These are phyloP conservation scores for Cucumis sativus DNA, from an alignment of 306 rosid genomes.

Conservation along the genomic window Cucumber_9930_V3 NC_026655.2:4485501-4486000, in stretches of 20 bases:
- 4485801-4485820: neutral
- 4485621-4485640: conserved; percentile 14
- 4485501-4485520: conserved; percentile 98
- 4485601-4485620: conserved; percentile 65
- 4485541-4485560: conserved; percentile 91
- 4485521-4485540: conserved; percentile 96
- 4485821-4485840: neutral
- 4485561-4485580: conserved; percentile 72
- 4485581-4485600: conserved; percentile 82
- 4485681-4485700: neutral
- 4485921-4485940: neutral
- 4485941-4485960: neutral
- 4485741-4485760: neutral
- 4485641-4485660: conserved; percentile 4
- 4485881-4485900: neutral
- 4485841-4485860: neutral
- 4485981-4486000: no score
- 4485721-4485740: neutral
- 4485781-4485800: neutral
- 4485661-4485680: neutral
- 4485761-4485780: neutral
- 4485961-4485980: neutral
- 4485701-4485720: neutral
- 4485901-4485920: neutral
- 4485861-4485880: neutral